Base-by-base conservation (phyloP, 2,329 filamentous ascomycete genomes). In the Alternaria arborescens region DNA sequence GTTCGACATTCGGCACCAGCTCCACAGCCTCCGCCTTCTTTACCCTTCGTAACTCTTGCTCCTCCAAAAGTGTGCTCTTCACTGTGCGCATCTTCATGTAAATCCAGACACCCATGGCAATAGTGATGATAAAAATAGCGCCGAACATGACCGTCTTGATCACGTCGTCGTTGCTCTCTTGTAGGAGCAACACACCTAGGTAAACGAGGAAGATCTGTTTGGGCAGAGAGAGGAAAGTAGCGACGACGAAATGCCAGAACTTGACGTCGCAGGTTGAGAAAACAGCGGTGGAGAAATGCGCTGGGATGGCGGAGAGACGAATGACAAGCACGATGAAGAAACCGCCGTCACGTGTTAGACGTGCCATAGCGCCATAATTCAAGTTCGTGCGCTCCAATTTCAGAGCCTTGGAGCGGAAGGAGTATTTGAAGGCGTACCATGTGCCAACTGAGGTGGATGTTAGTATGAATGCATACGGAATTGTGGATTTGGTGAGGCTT, bases 131-230 rank as follows among this genome's bases (percentile, higher is more conserved):
- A 36, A 72, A 71, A 7, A 77, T 67, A 26, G 59, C 52, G n/a
- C 62, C 70, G 30, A 77, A 77, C 67, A 76, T 73, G 53, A 74
- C 52, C 0, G 68, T 75, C 57, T 77, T 71, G 44, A 70, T 62
- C 5, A 60, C 41, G 38, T 67, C 69, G 38, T 71, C 66, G 4
- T 68, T 66, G n/a, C 66, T 67, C 6, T 75, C 48, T 44, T 76
- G 63, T 1, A 77, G 66, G 2, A 77, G 66, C 8, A 77, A 55
- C 8, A 77, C 73, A 51, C 75, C 75, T 10, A 77, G 60, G 54
- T 77, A 77, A 12, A 77, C 75, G 34, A 77, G 70, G 59, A 77
- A 75, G 40, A 77, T 72, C 51, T 77, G 75, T 60, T 77, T 77
- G 7, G 74, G 75, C 6, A 77, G 62, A 8, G 73, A 76, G 30